phyloP scores from a whole-genome alignment of 441 rosid genomes.

The Syzygium malaccense region DNA sequence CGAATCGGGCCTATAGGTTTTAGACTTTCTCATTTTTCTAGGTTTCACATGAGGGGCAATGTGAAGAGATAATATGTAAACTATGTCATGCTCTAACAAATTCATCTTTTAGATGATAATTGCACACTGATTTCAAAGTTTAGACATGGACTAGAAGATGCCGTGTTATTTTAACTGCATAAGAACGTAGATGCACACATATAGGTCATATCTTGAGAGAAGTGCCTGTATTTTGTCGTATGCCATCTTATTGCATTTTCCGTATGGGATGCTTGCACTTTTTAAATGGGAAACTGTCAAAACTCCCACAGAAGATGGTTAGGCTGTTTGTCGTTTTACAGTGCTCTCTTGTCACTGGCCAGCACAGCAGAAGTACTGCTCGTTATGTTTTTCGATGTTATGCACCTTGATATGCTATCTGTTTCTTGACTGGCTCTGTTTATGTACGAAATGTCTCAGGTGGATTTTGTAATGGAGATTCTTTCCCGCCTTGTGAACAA shows the following conservation, averaged over 20 bases:
- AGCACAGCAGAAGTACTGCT: neutral
- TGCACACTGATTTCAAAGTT: neutral
- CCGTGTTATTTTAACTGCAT: neutral
- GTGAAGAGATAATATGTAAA: neutral
- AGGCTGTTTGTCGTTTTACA: neutral
- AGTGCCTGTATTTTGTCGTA: neutral
- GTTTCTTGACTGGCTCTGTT: neutral
- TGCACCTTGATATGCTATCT: neutral
- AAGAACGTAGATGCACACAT: neutral
- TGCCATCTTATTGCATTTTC: neutral
- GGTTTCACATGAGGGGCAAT: neutral
- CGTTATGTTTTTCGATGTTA: neutral
- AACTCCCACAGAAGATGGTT: neutral
- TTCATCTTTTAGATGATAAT: neutral
- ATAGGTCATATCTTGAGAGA: neutral
- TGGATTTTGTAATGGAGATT: conserved; percentile 91
- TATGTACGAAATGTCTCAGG: conserved; percentile 31
- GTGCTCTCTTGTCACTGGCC: neutral
- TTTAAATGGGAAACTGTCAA: neutral
- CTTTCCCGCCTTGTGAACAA: conserved; percentile 94
- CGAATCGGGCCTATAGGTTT: neutral
- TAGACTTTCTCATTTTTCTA: neutral
- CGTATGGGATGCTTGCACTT: neutral
- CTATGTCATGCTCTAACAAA: neutral
- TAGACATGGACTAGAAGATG: neutral